Percentiles rank a stretch among this genome's conserved stretches.
phyloP scores from a whole-genome alignment of 2,329 filamentous ascomycete genomes.

The Calonectria pteridis region DNA sequence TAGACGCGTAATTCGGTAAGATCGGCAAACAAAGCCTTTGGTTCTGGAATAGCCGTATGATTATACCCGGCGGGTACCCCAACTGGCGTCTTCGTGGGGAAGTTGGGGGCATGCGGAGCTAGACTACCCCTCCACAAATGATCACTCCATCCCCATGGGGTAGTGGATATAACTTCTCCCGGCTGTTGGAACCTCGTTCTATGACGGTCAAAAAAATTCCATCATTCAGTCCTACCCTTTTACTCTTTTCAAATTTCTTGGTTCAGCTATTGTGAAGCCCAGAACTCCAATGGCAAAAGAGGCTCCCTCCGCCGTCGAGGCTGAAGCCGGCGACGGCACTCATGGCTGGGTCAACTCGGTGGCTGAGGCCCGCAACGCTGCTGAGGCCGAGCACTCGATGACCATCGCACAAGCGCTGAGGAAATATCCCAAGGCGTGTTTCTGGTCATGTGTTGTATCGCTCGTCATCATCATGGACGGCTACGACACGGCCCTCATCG shows the following conservation, averaged over 20 bases:
- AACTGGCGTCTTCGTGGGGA: not conserved
- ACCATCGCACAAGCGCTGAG: not conserved
- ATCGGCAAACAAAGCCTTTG: not conserved
- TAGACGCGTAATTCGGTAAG: not conserved
- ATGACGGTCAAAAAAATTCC: not conserved
- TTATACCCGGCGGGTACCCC: slow-evolving; percentile 3
- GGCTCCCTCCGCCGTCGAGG: not conserved
- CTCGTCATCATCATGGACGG: slow-evolving; percentile 7
- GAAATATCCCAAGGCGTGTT: not conserved
- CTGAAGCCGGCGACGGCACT: not conserved
- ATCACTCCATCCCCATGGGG: not conserved
- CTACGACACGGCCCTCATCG: not conserved
- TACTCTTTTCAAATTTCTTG: not conserved
- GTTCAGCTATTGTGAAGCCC: not conserved
- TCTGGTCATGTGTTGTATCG: not conserved
- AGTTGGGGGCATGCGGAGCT: slow-evolving; percentile 5
- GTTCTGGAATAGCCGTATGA: not conserved
- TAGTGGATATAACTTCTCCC: not conserved
- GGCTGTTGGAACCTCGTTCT: not conserved
- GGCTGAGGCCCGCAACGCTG: not conserved
- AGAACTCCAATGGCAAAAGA: not conserved
- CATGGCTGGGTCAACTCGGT: slow-evolving; percentile 5
- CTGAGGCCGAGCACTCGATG: not conserved
- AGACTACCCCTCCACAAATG: not conserved
- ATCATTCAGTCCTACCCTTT: not conserved